phyloP scores from a whole-genome alignment of 2,329 filamentous ascomycete genomes.

The Monosporascus ibericus region DNA sequence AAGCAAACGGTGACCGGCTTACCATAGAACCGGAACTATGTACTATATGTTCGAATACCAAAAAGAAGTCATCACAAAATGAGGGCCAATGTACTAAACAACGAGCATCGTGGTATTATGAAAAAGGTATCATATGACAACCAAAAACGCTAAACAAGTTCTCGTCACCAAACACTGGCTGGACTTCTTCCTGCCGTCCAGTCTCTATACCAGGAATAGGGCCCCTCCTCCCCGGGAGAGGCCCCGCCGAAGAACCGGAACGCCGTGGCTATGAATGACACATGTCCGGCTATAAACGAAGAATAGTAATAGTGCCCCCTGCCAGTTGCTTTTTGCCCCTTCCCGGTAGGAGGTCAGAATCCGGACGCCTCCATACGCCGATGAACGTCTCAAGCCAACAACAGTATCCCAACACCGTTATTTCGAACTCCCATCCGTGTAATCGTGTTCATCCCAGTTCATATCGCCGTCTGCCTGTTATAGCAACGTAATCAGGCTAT shows the following conservation, averaged over 20 bases:
- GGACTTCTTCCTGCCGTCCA: not conserved
- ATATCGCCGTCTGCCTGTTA: too few relatives aligned
- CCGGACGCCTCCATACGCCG: too few relatives aligned
- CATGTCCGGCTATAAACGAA: slow-evolving; percentile 3
- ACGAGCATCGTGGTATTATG: not conserved
- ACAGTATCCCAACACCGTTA: too few relatives aligned
- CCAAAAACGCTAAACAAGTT: not conserved
- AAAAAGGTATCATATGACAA: not conserved
- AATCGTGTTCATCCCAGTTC: too few relatives aligned
- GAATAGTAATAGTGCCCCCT: not conserved
- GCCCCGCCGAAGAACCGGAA: not conserved
- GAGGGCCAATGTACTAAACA: not conserved
- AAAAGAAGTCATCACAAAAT: not conserved
- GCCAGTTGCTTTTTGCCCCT: too few relatives aligned
- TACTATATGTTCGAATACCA: not conserved
- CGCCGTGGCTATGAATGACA: slow-evolving; percentile 5
- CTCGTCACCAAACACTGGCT: not conserved
- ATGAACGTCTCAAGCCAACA: too few relatives aligned
- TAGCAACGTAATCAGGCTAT: too few relatives aligned
- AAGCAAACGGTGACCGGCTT: not conserved
- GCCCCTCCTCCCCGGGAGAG: not conserved
- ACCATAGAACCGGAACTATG: not conserved
- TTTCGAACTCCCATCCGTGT: too few relatives aligned
- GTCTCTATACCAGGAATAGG: too few relatives aligned
- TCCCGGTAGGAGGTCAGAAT: too few relatives aligned